Evolutionary conservation across 2,329 filamentous ascomycete species (phyloP), one percentile per base, ranked within the genome.

Genomic region (Chaetomium strumarium): DNA sequence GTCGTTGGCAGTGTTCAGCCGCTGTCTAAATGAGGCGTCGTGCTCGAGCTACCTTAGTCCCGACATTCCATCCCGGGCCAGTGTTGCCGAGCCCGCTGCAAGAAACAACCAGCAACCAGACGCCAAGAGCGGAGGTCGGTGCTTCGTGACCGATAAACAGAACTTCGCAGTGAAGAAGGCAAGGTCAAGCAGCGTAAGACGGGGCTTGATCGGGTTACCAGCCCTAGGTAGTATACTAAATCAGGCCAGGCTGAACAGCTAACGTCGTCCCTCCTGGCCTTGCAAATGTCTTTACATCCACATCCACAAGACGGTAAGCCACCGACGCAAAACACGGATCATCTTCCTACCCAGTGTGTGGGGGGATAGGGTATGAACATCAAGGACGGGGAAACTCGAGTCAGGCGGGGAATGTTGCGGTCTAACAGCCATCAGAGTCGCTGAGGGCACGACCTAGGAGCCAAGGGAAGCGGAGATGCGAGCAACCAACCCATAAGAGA

Each of bases 1-100:
- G 53, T 60, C 56, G 57, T 59, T 55, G 56, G 57, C 55, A 54
- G 44, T 60, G 46, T 59, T 62, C 62, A 63, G 62, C 62, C 58
- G 61, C 60, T 53, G 59, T 52, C 55, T 54, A 53, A 55, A 51
- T 55, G 45, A 55, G 46, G 49, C 39, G 54, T 53, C 51, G 19
- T 16, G 2, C 24, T 49, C 3, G 14, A 33, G 34, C 10, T 44
- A 33, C 30, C 30, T 51, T 39, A 29, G 14, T 40, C 40, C 38
- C 30, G 43, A 37, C 29, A n/a, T n/a, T 12, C 10, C 40, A 16
- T 36, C 41, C 20, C 37, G 42, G 16, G 37, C 12, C 38, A 42
- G 16, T 9, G 20, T 17, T 47, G 43, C 44, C 14, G 48, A 16
- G n/a, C 33, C 19, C 20, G 40, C n/a, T 43, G 47, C 45, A 14